Percentiles rank a stretch among this genome's conserved stretches.
Evolutionary conservation across 2,329 filamentous ascomycete genomes (phyloP).

Genomic region (Talaromyces sp.): DNA sequence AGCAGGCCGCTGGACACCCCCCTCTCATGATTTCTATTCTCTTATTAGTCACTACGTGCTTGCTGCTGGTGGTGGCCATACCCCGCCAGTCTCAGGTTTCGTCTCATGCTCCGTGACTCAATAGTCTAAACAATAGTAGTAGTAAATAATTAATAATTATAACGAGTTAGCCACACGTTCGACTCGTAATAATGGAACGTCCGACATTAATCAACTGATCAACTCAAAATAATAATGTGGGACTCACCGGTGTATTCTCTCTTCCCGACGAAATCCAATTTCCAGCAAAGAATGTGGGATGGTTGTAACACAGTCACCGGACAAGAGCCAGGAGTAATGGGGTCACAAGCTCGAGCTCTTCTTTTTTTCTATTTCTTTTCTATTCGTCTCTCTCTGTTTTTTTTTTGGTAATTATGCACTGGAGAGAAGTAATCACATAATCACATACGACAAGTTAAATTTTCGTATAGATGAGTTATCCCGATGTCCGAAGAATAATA

Average conservation of each 20-base stretch:
- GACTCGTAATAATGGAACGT: not conserved
- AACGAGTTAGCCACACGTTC: not conserved
- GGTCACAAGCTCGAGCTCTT: not conserved
- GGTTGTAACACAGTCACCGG: not conserved
- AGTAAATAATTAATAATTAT: not conserved
- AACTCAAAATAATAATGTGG: not conserved
- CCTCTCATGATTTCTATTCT: not conserved
- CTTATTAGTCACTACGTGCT: not conserved
- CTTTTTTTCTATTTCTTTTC: not conserved
- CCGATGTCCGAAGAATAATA: not conserved
- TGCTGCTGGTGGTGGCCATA: not conserved
- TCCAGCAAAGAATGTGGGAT: not conserved
- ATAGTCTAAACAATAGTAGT: not conserved
- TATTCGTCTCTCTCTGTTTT: no score
- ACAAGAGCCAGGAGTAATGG: not conserved
- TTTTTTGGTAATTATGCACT: not conserved
- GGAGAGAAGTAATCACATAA: not conserved
- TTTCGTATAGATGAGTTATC: not conserved
- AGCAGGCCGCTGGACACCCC: not conserved
- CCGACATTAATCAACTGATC: not conserved
- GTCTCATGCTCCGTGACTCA: not conserved
- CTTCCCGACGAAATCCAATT: not conserved
- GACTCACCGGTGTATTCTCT: not conserved
- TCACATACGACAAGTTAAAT: not conserved
- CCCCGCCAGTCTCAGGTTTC: not conserved